Conservation (phyloP, 179 eudicot genomes). For the Spinacia oleracea region DNA sequence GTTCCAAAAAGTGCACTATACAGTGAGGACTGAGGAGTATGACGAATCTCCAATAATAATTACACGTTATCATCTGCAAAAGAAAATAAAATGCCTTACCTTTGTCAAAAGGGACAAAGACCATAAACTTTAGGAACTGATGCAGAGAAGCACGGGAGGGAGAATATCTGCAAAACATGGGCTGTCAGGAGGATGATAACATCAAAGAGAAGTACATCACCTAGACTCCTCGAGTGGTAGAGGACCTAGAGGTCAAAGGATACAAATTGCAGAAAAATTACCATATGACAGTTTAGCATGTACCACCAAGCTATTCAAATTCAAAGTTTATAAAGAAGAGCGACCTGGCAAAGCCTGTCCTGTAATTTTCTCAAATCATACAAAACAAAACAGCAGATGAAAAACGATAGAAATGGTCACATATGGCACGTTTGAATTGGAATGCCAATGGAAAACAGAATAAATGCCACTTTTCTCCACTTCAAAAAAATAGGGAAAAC, state of each 20-base stretch:
- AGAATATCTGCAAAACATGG: not conserved
- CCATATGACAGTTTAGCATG: not conserved
- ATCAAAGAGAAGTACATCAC: not conserved
- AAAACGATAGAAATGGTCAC: no score
- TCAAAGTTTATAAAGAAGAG: not conserved
- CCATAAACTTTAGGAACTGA: no score
- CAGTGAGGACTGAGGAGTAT: not conserved
- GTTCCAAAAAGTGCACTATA: conserved; percentile 2
- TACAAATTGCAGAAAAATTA: not conserved
- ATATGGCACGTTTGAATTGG: no score
- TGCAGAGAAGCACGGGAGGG: not conserved
- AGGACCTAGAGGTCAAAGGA: not conserved
- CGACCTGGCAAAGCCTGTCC: not conserved
- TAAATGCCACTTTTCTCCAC: conserved; percentile 17
- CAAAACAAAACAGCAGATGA: not conserved
- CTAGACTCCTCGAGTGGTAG: not conserved
- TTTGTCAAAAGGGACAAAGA: not conserved
- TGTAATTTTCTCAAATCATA: not conserved
- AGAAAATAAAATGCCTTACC: not conserved
- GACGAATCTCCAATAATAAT: not conserved
- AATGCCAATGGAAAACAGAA: conserved; percentile 3
- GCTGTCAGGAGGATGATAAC: conserved; percentile 2
- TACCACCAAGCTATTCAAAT: not conserved
- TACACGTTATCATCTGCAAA: not conserved
- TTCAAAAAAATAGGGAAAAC: not conserved